Percentiles rank a stretch among this genome's conserved stretches.
These are phyloP conservation scores for Phytophthora citricola DNA, from an alignment of 352 stramenopile genomes.

Conservation along the genomic window DNA sequence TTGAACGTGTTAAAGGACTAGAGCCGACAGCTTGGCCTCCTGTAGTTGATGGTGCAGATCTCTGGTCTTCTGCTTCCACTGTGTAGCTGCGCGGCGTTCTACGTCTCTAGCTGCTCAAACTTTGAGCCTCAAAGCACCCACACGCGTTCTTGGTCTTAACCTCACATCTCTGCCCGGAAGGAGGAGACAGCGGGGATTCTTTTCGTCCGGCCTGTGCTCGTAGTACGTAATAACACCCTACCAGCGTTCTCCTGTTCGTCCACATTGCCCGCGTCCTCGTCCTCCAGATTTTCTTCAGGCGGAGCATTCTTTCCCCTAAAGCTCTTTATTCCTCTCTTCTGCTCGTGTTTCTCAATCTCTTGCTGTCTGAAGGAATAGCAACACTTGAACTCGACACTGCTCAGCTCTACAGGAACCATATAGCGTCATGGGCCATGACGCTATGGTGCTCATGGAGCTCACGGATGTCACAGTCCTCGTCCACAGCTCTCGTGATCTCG, in stretches of 20 bases:
- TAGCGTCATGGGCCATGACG: too few species aligned
- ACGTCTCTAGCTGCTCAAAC: conserved; percentile 46
- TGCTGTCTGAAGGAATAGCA: conserved; percentile 83
- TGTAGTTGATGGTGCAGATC: conserved; percentile 69
- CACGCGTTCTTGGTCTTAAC: conserved; percentile 44
- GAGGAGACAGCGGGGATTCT: conserved; percentile 10
- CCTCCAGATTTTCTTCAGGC: conserved; percentile 40
- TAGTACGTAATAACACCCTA: neutral
- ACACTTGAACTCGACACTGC: conserved; percentile 86
- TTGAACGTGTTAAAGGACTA: too few species aligned
- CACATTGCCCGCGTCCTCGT: conserved; percentile 47
- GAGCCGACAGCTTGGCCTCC: too few species aligned
- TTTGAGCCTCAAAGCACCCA: conserved; percentile 49
- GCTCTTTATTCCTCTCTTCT: conserved; percentile 24
- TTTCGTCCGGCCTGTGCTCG: conserved; percentile 25
- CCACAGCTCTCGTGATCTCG: conserved; percentile 71
- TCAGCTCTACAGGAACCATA: conserved; percentile 77
- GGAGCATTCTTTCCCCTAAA: conserved; percentile 25
- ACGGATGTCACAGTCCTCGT: conserved; percentile 57
- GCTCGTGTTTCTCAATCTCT: conserved; percentile 47
- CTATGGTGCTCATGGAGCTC: conserved; percentile 53
- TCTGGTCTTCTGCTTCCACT: conserved; percentile 77
- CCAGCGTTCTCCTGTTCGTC: conserved; percentile 33
- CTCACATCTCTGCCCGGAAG: conserved; percentile 22
- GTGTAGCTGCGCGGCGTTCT: conserved; percentile 47